Evolutionary conservation across 257 asterid species (phyloP), one percentile per base, ranked within the genome.

Genomic region (Rhazya stricta): DNA sequence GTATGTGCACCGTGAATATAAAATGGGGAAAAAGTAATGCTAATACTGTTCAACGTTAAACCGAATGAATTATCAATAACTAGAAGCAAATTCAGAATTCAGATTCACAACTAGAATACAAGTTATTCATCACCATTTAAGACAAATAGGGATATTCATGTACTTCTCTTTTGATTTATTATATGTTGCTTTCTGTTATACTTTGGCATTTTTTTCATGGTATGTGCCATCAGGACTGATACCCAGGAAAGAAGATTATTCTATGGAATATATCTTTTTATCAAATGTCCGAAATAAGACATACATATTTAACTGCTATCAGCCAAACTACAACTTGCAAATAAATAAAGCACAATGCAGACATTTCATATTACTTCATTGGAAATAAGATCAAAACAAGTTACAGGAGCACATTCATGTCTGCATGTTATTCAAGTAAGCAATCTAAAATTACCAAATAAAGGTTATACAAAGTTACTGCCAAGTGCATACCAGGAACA

Each of bases 401-500:
- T 27, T 10, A 27, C 66, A 27, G 66, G 25, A 15, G 39, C 66
- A 58, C 37, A 29, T 29, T 13, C 32, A 2, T 11, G 66, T 10
- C 6, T 57, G 9, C 32, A 57, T n/a, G 65, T 25, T 25, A 58
- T 25, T 58, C 29, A 58, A 27, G 6, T 0, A 2, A 65, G 11
- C 58, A 51, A 69, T 53, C 13, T 8, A 68, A 57, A 75, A 57
- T 61, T 70, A 67, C n/a, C n/a, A 19, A 68, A 62, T 15, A 69
- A 73, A 43, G 65, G 30, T 41, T 23, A 39, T 66, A 37, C 19
- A 42, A 41, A 71, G 68, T 53, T 29, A 73, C 53, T 6, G 18
- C 15, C 3, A 63, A 67, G 77, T 16, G 78, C 82, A 73, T 87
- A 91, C 98, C 98, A 69, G 88, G 86, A 25, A 70, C 61, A 69